Base-by-base conservation (phyloP, 768 basidiomycete genomes). In the Boletus bicolor region DNA sequence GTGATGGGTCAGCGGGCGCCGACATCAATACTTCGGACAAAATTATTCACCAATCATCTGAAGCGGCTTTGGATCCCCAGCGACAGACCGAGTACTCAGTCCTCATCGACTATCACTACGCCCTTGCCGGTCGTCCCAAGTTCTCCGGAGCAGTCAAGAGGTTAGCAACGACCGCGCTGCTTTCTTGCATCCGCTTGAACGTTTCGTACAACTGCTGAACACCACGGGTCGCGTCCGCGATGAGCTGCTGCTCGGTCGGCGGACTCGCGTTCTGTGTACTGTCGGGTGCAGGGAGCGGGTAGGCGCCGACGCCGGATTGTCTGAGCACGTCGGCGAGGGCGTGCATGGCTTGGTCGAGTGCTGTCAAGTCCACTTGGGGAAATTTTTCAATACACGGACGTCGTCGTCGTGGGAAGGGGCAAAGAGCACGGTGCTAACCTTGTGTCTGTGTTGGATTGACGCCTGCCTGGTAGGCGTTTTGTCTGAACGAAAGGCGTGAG, bases 301-400 rank as follows among this genome's bases (percentile, higher is more conserved):
- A 76, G 2, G 83, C 85, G 2, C 86, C 87, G 17, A 88, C 78
- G n/a, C 87, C 87, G 0, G 81, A 79, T 49, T 81, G 76, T 2
- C 79, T 76, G 57, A 88, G 71, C 34, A 78, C 57, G 10, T 84
- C 79, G 5, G 74, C 69, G 11, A 86, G 72, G 1, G 70, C 50
- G 12, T 76, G 71, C 1, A 86, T 58, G 15, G 76, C 72, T 59
- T 83, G 79, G 50, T 80, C 80, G n/a, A 87, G 76, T 0, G 77
- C 68, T 0, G 66, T 66, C 48, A 86, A 67, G 57, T 83, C 75
- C 26, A 76, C 85, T 83, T 51, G 3, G 12, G 34, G 24, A 30
- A 43, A 36, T 21, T 9, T 5, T 47, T 5, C 34, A 19, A 42
- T 44, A 30, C 6, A 24, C 10, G 9, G 35, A 17, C 28, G 49